Conservation (phyloP, 176 grass and related monocot species). For the Tillandsia leiboldiana region DNA sequence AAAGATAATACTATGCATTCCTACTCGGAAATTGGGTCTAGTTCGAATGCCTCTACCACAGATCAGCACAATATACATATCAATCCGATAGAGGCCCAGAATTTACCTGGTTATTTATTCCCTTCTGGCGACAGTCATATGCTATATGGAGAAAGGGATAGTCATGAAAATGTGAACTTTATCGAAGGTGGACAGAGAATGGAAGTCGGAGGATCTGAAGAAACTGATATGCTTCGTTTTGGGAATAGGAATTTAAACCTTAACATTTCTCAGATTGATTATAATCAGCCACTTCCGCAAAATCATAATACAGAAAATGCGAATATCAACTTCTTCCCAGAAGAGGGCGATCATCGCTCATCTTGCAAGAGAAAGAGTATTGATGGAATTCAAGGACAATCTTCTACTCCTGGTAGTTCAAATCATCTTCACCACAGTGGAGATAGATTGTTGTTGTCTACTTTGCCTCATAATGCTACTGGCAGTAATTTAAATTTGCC, state of each 20-base stretch:
- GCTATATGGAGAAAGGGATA: constrained; percentile 19
- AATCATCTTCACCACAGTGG: constrained; percentile 20
- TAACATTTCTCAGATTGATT: constrained; percentile 46
- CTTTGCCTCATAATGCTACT: constrained; percentile 18
- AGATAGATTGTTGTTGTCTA: constrained; percentile 19
- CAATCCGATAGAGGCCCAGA: constrained; percentile 24
- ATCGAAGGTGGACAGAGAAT: constrained; percentile 24
- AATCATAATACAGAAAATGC: constrained; percentile 25
- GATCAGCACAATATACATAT: constrained; percentile 42
- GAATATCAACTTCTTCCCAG: constrained; percentile 24
- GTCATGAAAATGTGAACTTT: constrained; percentile 33
- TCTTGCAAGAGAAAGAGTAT: constrained; percentile 44
- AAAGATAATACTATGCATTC: constrained; percentile 38
- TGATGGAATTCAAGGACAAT: constrained; percentile 32
- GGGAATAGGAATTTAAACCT: constrained; percentile 46
- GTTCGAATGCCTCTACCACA: constrained; percentile 24
- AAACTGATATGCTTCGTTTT: constrained; percentile 27
- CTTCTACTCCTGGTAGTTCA: constrained; percentile 43
- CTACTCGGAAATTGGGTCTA: constrained; percentile 53
- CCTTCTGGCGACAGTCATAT: constrained; percentile 24
- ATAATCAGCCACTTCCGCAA: too few species aligned
- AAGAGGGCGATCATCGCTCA: constrained; percentile 7
- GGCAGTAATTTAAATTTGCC: constrained; percentile 19
- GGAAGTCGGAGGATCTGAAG: constrained; percentile 36
- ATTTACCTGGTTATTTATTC: constrained; percentile 34